These are phyloP conservation scores for Adenanthera pavonina DNA, from an alignment of 306 rosid genomes.

Conservation along the genomic window DNA sequence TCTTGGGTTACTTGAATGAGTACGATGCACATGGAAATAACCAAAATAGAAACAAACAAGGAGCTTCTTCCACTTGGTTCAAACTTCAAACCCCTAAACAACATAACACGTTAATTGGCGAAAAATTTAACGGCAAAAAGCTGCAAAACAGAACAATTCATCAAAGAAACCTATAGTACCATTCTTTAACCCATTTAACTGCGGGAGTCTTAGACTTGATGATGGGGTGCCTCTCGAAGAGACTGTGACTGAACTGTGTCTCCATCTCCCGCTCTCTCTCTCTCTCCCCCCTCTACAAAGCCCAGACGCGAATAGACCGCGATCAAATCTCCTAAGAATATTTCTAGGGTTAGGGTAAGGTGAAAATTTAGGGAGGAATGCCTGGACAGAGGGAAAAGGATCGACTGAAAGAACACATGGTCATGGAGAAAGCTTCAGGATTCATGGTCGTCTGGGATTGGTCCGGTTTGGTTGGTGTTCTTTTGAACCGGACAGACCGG, in stretches of 20 bases:
- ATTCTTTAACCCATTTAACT: conserved; percentile 81
- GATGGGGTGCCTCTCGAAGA: conserved; percentile 73
- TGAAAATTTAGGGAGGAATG: background rate
- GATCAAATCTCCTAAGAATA: background rate
- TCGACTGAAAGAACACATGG: background rate
- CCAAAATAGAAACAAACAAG: background rate
- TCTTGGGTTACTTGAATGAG: background rate
- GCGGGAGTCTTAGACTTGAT: conserved; percentile 75
- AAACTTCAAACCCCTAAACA: background rate
- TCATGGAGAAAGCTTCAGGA: conserved; percentile 18
- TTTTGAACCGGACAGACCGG: conserved; percentile 19
- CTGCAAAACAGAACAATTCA: background rate
- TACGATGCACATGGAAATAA: background rate
- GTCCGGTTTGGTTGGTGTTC: background rate
- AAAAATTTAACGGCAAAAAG: background rate
- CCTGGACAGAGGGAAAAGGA: background rate
- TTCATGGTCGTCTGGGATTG: conserved; percentile 30
- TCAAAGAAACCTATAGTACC: conserved; percentile 44
- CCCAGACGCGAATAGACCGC: background rate
- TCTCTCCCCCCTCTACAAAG: background rate
- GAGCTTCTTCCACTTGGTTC: background rate
- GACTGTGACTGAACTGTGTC: conserved; percentile 65
- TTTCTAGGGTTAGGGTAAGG: conserved; percentile 18
- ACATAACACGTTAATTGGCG: background rate
- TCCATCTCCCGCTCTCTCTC: conserved; percentile 56